Base-by-base conservation (phyloP, 257 asterid species). In the Fraxinus quadrangulata region DNA sequence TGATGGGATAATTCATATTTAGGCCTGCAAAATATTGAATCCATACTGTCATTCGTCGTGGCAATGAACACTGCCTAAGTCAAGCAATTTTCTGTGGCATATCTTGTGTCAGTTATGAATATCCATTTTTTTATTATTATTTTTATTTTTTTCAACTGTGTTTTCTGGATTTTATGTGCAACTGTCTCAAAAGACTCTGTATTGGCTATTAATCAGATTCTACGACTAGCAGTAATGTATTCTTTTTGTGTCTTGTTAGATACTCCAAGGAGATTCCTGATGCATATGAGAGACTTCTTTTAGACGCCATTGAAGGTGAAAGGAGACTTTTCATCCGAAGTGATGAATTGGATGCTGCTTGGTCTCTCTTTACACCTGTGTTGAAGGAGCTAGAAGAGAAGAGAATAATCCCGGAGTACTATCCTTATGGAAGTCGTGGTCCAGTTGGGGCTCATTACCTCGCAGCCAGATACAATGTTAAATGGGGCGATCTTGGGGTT, bases 371-470 rank as follows among this genome's bases (percentile, higher is more conserved):
- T 90, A 89, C 99, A 0, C 99, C 99, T 14, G 94, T 93, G 68
- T 74, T 95, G 72, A 87, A 88, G 76, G 93, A 95, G 84, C 87
- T 95, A 1, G 99, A 91, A 85, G 90, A 88, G 40, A 90, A 85
- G 84, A 93, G 83, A 82, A 75, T 80, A 34, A 82, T 80, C 34
- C 99, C 99, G 0, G 98, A 95, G 83, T 93, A 89, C 63, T 95
- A 95, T 81, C 99, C 99, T 10, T 88, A 91, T 67, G 99, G 97
- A 1, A 93, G 99, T 54, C 90, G 98, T 78, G 99, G 99, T 12
- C 99, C 99, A 5, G 91, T 93, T 4, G 98, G 99, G 61, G 96
- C 98, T 31, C 97, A 93, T 78, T 93, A 95, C 82, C 98, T 95
- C 42, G 98, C 99, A 17, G 97, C 99, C 28, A 76, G 86, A 33